Conservation (phyloP, 495 filamentous ascomycete genomes). For the Penicillium daleae region DNA sequence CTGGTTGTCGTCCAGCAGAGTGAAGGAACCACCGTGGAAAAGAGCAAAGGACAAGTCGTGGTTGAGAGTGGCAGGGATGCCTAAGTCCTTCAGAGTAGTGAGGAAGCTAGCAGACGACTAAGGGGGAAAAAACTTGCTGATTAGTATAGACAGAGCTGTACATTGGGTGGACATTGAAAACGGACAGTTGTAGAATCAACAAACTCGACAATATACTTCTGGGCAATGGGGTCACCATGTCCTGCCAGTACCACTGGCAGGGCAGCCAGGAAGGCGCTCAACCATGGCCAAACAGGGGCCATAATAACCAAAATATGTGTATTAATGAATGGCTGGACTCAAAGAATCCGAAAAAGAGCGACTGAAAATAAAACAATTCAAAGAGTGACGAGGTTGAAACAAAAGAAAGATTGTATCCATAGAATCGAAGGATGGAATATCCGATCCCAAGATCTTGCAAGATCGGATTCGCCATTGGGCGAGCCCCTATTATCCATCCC, state of each 20-base stretch:
- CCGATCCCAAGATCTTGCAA: background rate
- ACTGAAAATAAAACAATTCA: background rate
- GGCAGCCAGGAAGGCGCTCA: conserved; percentile 6
- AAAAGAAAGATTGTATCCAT: background rate
- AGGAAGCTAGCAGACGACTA: conserved; percentile 2
- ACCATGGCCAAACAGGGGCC: background rate
- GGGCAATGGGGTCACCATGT: conserved; percentile 19
- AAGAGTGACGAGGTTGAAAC: background rate
- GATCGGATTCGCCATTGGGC: background rate
- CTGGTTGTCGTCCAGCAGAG: background rate
- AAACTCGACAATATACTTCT: conserved; percentile 31
- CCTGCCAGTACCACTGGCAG: conserved; percentile 22
- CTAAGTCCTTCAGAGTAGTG: background rate
- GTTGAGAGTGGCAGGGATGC: background rate
- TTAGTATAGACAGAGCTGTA: background rate
- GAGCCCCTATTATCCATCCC: background rate
- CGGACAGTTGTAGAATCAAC: conserved; percentile 9
- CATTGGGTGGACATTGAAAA: background rate
- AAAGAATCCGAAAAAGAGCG: background rate
- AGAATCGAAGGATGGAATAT: background rate
- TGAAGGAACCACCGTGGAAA: conserved; percentile 1
- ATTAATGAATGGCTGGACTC: background rate
- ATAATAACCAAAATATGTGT: background rate
- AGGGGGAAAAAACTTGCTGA: background rate
- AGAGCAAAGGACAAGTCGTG: conserved; percentile 1